phyloP scores from a whole-genome alignment of 257 asterid species.

The Ajuga chamaepitys region DNA sequence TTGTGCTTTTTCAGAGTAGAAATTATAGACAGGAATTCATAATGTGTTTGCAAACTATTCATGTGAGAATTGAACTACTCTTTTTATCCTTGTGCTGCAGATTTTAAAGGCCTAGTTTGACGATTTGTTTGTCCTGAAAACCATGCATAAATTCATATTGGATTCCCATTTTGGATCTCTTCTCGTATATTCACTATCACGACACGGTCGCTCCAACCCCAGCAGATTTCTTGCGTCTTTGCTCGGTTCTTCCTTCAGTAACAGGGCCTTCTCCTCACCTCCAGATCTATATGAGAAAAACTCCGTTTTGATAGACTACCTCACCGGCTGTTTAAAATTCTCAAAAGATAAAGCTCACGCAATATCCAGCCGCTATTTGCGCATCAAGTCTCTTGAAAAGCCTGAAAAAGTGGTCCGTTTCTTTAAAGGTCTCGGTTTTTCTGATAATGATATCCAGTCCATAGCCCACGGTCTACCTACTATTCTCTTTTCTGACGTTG shows the following conservation, averaged over 20 bases:
- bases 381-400: not conserved
- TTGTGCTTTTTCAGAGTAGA: too few relatives aligned
- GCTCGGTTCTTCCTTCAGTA: not conserved
- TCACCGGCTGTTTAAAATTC: not conserved
- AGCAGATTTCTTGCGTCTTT: not conserved
- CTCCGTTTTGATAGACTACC: not conserved
- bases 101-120: too few relatives aligned
- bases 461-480: not conserved
- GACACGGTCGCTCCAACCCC: not conserved
- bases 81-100: too few relatives aligned
- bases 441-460: not conserved
- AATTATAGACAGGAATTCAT: too few relatives aligned
- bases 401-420: not conserved
- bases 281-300: not conserved
- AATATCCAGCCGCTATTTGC: not conserved
- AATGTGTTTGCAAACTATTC: too few relatives aligned
- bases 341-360: not conserved
- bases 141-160: not conserved
- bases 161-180: not conserved
- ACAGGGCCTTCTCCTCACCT: not conserved
- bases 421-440: slow-evolving; percentile 2
- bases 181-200: not conserved
- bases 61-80: too few relatives aligned
- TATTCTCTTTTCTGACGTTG: slow-evolving; percentile 18
- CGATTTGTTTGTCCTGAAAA: not conserved